Percentiles rank a stretch among this genome's conserved stretches.
Conservation (phyloP, 257 asterid genomes). For the Przewalskia tangutica region DNA sequence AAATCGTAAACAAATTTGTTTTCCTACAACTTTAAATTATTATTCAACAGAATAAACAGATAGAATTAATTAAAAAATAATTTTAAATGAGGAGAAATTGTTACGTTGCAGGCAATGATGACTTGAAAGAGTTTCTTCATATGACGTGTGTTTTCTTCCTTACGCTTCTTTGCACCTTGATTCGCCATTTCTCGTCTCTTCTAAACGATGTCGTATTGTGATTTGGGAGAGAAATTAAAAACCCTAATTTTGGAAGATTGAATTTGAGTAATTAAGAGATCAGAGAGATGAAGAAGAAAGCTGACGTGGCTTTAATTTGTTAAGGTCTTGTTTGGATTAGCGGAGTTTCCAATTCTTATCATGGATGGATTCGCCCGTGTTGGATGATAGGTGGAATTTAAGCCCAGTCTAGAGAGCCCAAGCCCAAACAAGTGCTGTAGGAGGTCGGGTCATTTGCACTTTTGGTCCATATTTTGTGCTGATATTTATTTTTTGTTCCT, state of each 20-base stretch:
- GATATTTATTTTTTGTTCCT: too few relatives aligned
- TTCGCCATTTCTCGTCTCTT: slow-evolving; percentile 52
- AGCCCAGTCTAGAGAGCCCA: neutral
- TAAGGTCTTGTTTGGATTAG: neutral
- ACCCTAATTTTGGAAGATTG: neutral
- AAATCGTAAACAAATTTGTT: too few relatives aligned
- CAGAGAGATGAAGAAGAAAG: neutral
- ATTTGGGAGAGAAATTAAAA: neutral
- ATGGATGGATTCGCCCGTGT: neutral
- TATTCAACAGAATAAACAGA: neutral
- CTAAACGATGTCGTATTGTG: neutral
- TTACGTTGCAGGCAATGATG: slow-evolving; percentile 68
- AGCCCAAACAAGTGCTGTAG: neutral
- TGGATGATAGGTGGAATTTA: neutral
- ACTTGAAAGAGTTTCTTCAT: slow-evolving; percentile 54
- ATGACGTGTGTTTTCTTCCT: slow-evolving; percentile 78
- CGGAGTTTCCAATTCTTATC: neutral
- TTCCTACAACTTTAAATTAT: too few relatives aligned
- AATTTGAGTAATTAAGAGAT: neutral
- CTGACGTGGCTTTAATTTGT: neutral
- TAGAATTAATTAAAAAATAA: neutral
- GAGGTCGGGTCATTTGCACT: too few relatives aligned
- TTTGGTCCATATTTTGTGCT: too few relatives aligned
- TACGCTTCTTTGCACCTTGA: slow-evolving; percentile 97
- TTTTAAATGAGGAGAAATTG: neutral